These are phyloP conservation scores for Sporothrix pallida DNA, from an alignment of 2,329 filamentous ascomycete genomes.

Conservation along the genomic window DNA sequence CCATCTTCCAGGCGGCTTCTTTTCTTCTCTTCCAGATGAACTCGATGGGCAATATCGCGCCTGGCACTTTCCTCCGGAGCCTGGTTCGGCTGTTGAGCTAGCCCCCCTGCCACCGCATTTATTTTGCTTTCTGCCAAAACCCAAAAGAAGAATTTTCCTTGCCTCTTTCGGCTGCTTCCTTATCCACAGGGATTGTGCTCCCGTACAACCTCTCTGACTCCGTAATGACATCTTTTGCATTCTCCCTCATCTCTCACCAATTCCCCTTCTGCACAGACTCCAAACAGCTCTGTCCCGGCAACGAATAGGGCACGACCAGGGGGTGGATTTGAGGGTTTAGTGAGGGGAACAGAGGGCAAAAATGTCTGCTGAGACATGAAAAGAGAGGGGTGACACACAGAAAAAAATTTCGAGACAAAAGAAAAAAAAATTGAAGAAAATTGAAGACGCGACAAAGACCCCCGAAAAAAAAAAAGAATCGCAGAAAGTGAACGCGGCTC, in stretches of 20 bases:
- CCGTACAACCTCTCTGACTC: neutral
- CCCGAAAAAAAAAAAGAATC: neutral
- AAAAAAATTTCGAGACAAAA: neutral
- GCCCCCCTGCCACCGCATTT: constrained; percentile 29
- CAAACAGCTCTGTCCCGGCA: constrained; percentile 28
- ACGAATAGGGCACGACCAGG: constrained; percentile 33
- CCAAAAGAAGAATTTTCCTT: constrained; percentile 11
- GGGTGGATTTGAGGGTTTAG: constrained; percentile 34
- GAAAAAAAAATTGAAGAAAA: neutral
- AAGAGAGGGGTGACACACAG: constrained; percentile 29
- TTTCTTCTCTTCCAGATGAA: neutral
- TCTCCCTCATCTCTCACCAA: neutral
- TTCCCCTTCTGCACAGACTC: constrained; percentile 23
- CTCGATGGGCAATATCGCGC: neutral
- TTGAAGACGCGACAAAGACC: neutral
- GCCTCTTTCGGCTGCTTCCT: neutral
- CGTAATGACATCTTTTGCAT: constrained; percentile 9
- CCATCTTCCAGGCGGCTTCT: neutral
- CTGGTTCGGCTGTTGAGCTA: constrained; percentile 18
- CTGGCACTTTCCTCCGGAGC: neutral
- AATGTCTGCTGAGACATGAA: neutral
- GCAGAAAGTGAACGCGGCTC: neutral
- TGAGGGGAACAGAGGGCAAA: constrained; percentile 15
- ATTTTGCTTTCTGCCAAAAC: constrained; percentile 11
- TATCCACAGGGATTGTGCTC: constrained; percentile 7